A percentile compares a stretch with the other conserved stretches of the same genome.
These are phyloP conservation scores for Phoma sp. DNA, from an alignment of 2,329 filamentous ascomycete species.

Conservation along the genomic window DNA sequence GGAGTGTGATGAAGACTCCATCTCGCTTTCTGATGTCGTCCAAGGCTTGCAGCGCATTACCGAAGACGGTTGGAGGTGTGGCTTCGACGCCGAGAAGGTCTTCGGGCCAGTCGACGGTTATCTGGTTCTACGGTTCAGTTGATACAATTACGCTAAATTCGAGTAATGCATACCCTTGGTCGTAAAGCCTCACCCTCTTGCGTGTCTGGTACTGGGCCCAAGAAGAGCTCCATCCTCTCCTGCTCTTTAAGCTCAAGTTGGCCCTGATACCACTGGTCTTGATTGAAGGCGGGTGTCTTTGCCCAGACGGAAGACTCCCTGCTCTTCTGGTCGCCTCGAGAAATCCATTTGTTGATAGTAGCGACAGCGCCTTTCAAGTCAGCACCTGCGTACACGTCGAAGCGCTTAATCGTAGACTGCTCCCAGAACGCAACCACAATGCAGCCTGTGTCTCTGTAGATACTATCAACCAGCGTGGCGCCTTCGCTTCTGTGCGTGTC, in stretches of 20 bases:
- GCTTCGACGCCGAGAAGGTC: constrained; percentile 23
- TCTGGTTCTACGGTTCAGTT: constrained; percentile 27
- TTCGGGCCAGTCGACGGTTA: constrained; percentile 31
- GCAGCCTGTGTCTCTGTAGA: constrained; percentile 30
- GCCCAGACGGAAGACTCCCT: constrained; percentile 35
- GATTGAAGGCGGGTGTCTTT: constrained; percentile 33
- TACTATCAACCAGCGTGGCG: constrained; percentile 16
- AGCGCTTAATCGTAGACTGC: constrained; percentile 21
- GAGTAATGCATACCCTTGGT: constrained; percentile 11
- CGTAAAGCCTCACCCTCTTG: constrained; percentile 10
- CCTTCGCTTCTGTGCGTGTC: constrained; percentile 20
- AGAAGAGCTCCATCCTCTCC: constrained; percentile 30
- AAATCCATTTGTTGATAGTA: constrained; percentile 40
- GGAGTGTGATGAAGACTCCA: constrained; percentile 36
- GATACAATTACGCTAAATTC: constrained; percentile 6
- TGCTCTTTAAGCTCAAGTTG: constrained; percentile 23
- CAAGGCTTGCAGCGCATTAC: constrained; percentile 35
- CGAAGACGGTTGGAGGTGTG: constrained; percentile 35
- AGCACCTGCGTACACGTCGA: constrained; percentile 32
- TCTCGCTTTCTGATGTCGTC: constrained; percentile 35
- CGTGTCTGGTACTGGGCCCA: constrained; percentile 21
- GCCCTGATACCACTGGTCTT: constrained; percentile 32
- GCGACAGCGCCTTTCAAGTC: constrained; percentile 26
- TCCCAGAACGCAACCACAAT: constrained; percentile 24
- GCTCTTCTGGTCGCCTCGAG: constrained; percentile 26